Conservation (phyloP, 129 eudicot genomes). For the Chrysanthemum lavandulifolium region DNA sequence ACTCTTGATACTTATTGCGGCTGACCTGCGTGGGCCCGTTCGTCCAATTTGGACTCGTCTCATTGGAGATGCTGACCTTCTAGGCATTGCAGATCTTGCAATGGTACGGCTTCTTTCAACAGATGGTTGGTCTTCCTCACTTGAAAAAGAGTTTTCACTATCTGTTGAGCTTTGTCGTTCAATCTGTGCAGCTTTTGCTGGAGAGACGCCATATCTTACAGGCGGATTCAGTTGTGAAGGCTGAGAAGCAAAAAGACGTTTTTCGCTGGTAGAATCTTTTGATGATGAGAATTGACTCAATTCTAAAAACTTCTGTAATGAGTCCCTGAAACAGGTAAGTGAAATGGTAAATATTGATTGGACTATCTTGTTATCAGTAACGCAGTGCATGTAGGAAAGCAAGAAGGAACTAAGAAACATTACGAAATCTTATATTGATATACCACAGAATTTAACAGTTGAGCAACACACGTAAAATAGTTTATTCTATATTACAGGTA, state of each 20-base stretch:
- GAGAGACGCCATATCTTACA: slow-evolving; percentile 80
- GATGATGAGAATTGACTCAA: slow-evolving; percentile 26
- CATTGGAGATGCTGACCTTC: slow-evolving; percentile 99
- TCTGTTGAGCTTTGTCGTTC: slow-evolving; percentile 89
- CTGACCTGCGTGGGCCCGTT: slow-evolving; percentile 81
- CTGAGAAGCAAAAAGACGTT: slow-evolving; percentile 19
- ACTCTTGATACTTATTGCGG: slow-evolving; percentile 75
- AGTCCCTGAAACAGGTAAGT: slow-evolving; percentile 49
- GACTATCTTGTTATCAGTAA: neutral
- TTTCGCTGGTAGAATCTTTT: slow-evolving; percentile 32
- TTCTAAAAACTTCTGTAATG: slow-evolving; percentile 53
- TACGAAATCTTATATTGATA: neutral
- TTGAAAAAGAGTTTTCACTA: slow-evolving; percentile 66
- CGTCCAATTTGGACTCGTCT: slow-evolving; percentile 90
- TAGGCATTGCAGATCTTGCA: slow-evolving; percentile 76
- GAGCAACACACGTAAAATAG: neutral
- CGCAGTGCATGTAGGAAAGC: neutral
- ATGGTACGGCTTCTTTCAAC: slow-evolving; percentile 79
- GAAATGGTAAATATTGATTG: slow-evolving; percentile 20
- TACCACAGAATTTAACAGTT: slow-evolving; percentile 1
- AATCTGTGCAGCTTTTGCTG: slow-evolving; percentile 88
- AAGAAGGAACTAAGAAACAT: neutral
- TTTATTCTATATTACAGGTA: neutral
- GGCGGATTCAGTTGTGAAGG: slow-evolving; percentile 44
- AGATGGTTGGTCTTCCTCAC: slow-evolving; percentile 84